Evolutionary conservation across 2,329 filamentous ascomycete species (phyloP), one percentile per base, ranked within the genome.

Genomic region (Annulohypoxylon truncatum): DNA sequence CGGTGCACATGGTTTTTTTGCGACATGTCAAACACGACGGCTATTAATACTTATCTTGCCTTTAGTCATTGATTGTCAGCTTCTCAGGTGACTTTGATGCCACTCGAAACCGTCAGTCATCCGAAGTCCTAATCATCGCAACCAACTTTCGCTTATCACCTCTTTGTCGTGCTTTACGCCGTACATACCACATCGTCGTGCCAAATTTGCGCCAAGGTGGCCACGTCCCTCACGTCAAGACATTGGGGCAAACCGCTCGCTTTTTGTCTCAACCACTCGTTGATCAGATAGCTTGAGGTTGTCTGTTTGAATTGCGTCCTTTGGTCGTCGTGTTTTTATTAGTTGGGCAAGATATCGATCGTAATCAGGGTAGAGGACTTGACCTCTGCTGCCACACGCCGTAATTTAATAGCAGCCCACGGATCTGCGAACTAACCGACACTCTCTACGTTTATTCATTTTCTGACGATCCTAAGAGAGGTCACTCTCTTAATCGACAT

Each of bases 401-500:
- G 33, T 47, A 18, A 29, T 26, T 22, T 57, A 61, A 44, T 56
- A 40, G 44, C 7, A 42, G 12, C 46, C 47, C 22, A 26, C 59
- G 50, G 18, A 7, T 38, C 42, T 38, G 18, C 15, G 40, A 50
- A 9, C 52, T 10, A 51, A 29, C 26, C 54, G 52, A 59, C 50
- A 26, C 44, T 47, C 28, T 35, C 33, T 47, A 62, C 24, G 10
- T 28, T 29, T 18, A 22, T 18, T 55, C 40, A 28, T 22, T 47
- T 61, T 29, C 20, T 58, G 20, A 47, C 54, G 18, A 20, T 61
- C 4, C 40, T 38, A 50, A 64, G 42, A 67, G 60, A 69, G 66
- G 33, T 5, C n/a, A 38, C 15, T 48, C 52, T 64, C 61, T 29
- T 26, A 15, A 51, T 24, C 38, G 47, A 47, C 75, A 82, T 75